These are phyloP conservation scores for Cenchrus americanus DNA, from an alignment of 176 grass and related monocot species.

Conservation along the genomic window DNA sequence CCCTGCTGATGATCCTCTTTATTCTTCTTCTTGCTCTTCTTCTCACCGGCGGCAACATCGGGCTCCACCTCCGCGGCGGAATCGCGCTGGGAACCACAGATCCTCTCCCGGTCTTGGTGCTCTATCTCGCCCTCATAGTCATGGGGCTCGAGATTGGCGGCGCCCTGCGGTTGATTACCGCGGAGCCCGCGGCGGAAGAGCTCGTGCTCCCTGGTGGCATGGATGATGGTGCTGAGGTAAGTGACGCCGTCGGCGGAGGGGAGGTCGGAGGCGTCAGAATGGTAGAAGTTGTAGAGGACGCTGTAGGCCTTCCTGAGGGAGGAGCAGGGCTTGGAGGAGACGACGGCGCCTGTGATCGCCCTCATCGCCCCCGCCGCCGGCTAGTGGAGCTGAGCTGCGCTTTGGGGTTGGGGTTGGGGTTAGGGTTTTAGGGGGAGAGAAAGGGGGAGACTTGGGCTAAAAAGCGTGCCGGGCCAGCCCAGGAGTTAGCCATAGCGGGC, in stretches of 20 bases:
- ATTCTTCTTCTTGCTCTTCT: conserved; percentile 20
- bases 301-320: background rate
- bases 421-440: conserved; percentile 8
- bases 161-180: background rate
- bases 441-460: background rate
- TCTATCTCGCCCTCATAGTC: background rate
- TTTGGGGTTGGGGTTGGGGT: background rate
- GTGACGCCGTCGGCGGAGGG: conserved; percentile 27
- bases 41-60: background rate
- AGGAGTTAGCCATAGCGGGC: background rate
- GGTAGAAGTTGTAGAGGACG: background rate
- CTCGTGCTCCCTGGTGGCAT: background rate
- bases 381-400: background rate
- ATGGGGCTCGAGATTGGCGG: background rate
- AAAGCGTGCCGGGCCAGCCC: background rate
- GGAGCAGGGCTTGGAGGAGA: conserved; percentile 37
- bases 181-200: background rate
- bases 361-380: conserved; percentile 43
- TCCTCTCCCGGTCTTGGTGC: background rate
- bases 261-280: background rate
- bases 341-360: conserved; percentile 43
- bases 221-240: conserved; percentile 19
- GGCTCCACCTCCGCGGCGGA: background rate
- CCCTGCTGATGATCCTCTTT: background rate
- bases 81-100: background rate